phyloP scores from a whole-genome alignment of 768 basidiomycete genomes.

The Auriscalpium microsporum region DNA sequence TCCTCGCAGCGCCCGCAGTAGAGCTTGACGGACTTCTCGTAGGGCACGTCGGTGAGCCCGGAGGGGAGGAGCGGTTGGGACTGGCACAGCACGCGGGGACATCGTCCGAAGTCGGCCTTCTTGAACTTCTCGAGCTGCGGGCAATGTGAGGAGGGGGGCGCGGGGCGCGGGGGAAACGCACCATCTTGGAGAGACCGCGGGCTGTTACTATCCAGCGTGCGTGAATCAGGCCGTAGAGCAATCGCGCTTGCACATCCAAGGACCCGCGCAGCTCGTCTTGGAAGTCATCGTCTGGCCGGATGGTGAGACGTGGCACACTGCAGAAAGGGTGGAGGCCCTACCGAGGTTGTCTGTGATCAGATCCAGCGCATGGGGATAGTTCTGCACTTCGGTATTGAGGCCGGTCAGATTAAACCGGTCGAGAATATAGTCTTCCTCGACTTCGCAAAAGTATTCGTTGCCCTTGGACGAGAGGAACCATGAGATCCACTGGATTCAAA shows the following conservation, averaged over 20 bases:
- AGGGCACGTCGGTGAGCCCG: conserved; percentile 93
- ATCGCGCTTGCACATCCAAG: conserved; percentile 86
- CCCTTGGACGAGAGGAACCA: conserved; percentile 97
- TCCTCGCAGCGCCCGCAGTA: conserved; percentile 99
- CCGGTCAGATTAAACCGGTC: conserved; percentile 98
- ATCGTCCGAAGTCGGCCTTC: conserved; percentile 95
- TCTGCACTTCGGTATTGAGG: conserved; percentile 90
- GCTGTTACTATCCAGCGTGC: conserved; percentile 96
- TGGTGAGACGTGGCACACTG: not conserved
- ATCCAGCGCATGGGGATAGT: conserved; percentile 90
- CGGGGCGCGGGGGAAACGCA: conserved; percentile 21
- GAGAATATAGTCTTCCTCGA: conserved; percentile 97
- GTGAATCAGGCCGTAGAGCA: conserved; percentile 94
- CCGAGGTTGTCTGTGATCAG: conserved; percentile 94
- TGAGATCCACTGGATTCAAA: conserved; percentile 73
- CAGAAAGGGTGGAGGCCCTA: conserved; percentile 27
- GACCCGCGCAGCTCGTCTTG: conserved; percentile 90
- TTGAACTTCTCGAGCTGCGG: conserved; percentile 91
- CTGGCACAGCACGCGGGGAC: conserved; percentile 94
- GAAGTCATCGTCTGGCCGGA: conserved; percentile 75
- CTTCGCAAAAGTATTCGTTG: conserved; percentile 99
- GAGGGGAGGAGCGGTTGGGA: conserved; percentile 93
- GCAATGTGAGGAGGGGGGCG: not conserved
- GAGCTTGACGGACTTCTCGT: conserved; percentile 97
- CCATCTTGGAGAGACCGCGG: conserved; percentile 93